Evolutionary conservation across 768 basidiomycete species (phyloP), one percentile per base, ranked within the genome.

Genomic region (Kwoniella sp.): DNA sequence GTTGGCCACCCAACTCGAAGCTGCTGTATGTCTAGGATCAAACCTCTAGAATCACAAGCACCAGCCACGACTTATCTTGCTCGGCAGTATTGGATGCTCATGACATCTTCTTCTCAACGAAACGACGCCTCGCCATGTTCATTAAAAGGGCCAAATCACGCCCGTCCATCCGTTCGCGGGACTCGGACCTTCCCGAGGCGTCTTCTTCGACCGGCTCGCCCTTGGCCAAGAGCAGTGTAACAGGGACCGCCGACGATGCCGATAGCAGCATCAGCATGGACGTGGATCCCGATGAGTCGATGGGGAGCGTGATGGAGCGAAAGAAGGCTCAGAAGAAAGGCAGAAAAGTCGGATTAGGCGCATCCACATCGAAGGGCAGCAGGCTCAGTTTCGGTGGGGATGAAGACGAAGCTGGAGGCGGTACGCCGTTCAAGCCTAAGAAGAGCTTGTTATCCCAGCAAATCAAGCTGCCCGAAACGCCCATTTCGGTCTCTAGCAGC

Each of bases 71-170:
- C n/a, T n/a, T n/a, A n/a, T n/a, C n/a, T n/a, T n/a, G n/a, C n/a
- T n/a, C n/a, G n/a, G n/a, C n/a, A n/a, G n/a, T n/a, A n/a, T n/a
- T n/a, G n/a, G n/a, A n/a, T 34, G 34, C 34, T 34, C 34, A 34
- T 34, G 13, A 34, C 34, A 34, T 13, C 34, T 34, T 37, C 5
- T 37, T 13, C 5, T 13, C 34, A 13, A 37, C 34, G 34, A 37
- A 5, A 37, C 34, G n/a, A 37, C 34, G 8, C 7, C 55, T 23
- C 57, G 52, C 15, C 20, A 75, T 75, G 74, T 79, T 79, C 72
- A 76, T 77, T 59, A 79, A 79, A 63, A 51, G 74, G 57, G 73
- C 71, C 45, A 77, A 76, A 55, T 69, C 73, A 15, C 67, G 76
- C 17, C 70, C 74, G 1, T 76, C 72, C 31, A 58, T 75, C 1